Evolutionary conservation across 176 grass and related monocot genomes (phyloP), one percentile per base, ranked within the genome.

Genomic region (Dendrocalamus sinicus): DNA sequence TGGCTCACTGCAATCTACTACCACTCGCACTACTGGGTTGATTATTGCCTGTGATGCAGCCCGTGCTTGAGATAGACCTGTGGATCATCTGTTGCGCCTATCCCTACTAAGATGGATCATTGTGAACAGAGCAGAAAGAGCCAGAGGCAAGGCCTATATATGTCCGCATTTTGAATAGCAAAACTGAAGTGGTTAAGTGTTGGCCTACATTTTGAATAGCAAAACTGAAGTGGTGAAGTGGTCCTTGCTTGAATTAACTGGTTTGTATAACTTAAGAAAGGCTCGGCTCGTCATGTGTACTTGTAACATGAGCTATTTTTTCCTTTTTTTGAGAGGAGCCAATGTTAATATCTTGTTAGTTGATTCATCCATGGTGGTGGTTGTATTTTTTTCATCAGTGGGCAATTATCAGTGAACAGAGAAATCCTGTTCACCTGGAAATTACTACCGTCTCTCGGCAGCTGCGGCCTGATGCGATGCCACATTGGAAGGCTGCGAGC

Each of bases 181-280:
- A 54, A 71, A 61, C 72, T 13, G 83, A 89, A 70, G 54, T 77
- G 26, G 12, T 37, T 32, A 61, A 39, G 37, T 39, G 12, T 37
- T 70, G 32, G 45, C 46, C 8, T 68, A 35, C 62, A 83, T 77
- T 37, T 22, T 57, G 44, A 75, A 61, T 82, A 48, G 68, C 76
- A 77, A 54, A 72, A 62, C 72, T 19, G 83, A 84, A 83, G 54
- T 71, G 26, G 12, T 37, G 63, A 61, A 41, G 41, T 40, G 9
- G 14, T 48, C 19, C 23, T 64, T 73, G 50, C 24, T 39, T 35
- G 0, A 66, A 58, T 67, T 23, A 19, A 82, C 20, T 39, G 9
- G 61, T 84, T 54, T 17, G 3, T 46, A n/a, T 64, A 23, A 11
- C 28, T 44, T 9, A 32, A 77, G 63, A 48, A 72, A 57, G 23